Conservation (phyloP, 495 filamentous ascomycete genomes). For the Hypoxylon lenormandii region DNA sequence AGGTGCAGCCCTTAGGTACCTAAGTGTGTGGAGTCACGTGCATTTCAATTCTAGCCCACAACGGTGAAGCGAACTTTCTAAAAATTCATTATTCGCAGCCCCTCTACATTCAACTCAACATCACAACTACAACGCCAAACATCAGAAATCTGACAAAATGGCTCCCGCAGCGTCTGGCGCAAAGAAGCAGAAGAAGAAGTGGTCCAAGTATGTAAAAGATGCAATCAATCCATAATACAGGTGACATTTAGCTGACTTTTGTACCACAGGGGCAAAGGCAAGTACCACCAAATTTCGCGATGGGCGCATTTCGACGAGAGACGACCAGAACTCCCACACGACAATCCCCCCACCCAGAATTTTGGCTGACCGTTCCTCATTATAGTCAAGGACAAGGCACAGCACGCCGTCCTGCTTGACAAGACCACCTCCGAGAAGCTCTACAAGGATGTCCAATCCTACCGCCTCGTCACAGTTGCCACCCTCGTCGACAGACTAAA, state of each 20-base stretch:
- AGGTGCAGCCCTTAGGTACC: not conserved
- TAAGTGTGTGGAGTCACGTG: slow-evolving; percentile 34
- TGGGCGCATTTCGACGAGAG: slow-evolving; percentile 23
- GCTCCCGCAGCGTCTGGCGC: slow-evolving; percentile 85
- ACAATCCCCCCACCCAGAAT: slow-evolving; percentile 22
- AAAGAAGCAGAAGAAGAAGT: slow-evolving; percentile 99
- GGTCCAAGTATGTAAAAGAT: slow-evolving; percentile 80
- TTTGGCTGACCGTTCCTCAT: slow-evolving; percentile 43
- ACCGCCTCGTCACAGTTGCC: slow-evolving; percentile 98
- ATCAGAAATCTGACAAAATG: slow-evolving; percentile 62
- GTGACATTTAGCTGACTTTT: slow-evolving; percentile 40
- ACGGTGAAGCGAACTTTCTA: slow-evolving; percentile 50
- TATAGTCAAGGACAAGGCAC: slow-evolving; percentile 99
- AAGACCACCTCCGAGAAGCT: slow-evolving; percentile 87
- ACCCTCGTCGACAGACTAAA: slow-evolving; percentile 98
- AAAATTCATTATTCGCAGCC: slow-evolving; percentile 57
- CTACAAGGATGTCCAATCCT: slow-evolving; percentile 99
- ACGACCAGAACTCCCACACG: slow-evolving; percentile 21
- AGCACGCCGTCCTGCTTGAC: slow-evolving; percentile 89
- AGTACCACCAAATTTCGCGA: slow-evolving; percentile 41
- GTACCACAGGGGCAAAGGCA: slow-evolving; percentile 50
- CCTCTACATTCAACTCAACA: slow-evolving; percentile 53
- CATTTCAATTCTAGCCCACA: slow-evolving; percentile 33
- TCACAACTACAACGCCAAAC: slow-evolving; percentile 60
- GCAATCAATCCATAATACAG: not conserved